Base-by-base conservation (phyloP, 495 filamentous ascomycete genomes). In the Aspergillus mulundensis region DNA sequence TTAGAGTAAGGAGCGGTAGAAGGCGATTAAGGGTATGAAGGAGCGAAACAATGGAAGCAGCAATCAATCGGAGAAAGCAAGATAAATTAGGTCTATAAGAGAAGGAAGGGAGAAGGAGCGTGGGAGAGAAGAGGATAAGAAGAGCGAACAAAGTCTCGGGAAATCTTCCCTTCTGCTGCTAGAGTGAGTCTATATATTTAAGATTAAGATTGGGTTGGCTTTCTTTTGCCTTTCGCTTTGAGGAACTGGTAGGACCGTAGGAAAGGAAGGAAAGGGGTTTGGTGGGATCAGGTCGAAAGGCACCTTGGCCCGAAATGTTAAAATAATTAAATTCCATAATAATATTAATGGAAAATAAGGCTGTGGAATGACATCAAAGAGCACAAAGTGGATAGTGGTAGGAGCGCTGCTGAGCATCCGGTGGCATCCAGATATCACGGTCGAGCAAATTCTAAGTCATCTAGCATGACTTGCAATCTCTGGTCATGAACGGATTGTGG, bases 151-250 rank as follows among this genome's bases (percentile, higher is more conserved):
- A 36, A 11, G 32, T 36, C 32, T 10, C 32, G 32, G 32, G 32
- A 14, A n/a, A 2, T 36, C 32, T 36, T 36, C 12, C 12, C 32
- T 36, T 15, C 32, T 10, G 11, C 6, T 36, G 32, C 5, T 11
- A 16, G 38, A 40, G 5, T 18, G n/a, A 40, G 14, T 53, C 40
- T 53, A 36, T 54, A 39, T 47, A 47, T 47, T 55, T 48, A 40
- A 46, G 34, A 55, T 55, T 55, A 55, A 55, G 53, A 55, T 55
- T 55, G 39, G 43, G 45, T 53, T 39, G 51, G 40, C 60, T 50
- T 59, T 50, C 34, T 50, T 50, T 54, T 58, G 55, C 53, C 39
- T 58, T 46, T 61, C 50, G 61, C 50, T 56, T 62, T 51, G 54
- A 7, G 39, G 24, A 30, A 19, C 23, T 48, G 23, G 25, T 53